Evolutionary conservation across 2,329 filamentous ascomycete genomes (phyloP).

Genomic region (Nemania sp.): DNA sequence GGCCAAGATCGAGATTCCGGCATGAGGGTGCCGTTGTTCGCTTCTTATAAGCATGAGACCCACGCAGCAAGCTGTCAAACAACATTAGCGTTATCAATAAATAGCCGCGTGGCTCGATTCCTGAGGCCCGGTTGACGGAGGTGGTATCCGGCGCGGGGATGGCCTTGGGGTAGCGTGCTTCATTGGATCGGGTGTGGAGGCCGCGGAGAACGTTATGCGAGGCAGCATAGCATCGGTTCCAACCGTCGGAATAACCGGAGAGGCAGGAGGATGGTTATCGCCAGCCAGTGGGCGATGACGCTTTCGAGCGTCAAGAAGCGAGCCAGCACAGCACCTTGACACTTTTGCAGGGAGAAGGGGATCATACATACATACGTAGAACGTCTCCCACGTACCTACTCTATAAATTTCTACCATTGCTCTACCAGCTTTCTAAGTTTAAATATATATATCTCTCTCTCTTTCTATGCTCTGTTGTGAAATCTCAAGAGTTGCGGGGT

Average conservation of each 20-base stretch:
- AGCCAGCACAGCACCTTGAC: not conserved
- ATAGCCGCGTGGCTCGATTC: conserved; percentile 7
- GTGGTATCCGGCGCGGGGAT: conserved; percentile 20
- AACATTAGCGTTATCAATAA: not conserved
- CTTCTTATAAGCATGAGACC: conserved; percentile 7
- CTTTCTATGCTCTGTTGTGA: too few species aligned
- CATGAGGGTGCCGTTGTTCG: not conserved
- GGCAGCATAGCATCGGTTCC: conserved; percentile 3
- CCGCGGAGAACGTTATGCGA: conserved; percentile 31
- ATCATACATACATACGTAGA: not conserved
- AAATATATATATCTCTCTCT: conserved; percentile 19
- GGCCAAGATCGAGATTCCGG: not conserved
- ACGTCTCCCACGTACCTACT: too few species aligned
- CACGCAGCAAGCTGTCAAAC: not conserved
- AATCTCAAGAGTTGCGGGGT: not conserved
- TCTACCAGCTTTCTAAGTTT: conserved; percentile 7
- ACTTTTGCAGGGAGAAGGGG: not conserved
- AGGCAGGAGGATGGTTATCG: conserved; percentile 1
- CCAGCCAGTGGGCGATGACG: not conserved
- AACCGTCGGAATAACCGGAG: not conserved
- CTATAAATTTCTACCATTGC: not conserved
- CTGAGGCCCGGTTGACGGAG: conserved; percentile 10
- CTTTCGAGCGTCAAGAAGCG: not conserved
- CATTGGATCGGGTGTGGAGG: conserved; percentile 27
- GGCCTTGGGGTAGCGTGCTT: conserved; percentile 9